Conservation (phyloP, 192 early-diverging fungal species). For the Gaertneriomyces sp. region DNA sequence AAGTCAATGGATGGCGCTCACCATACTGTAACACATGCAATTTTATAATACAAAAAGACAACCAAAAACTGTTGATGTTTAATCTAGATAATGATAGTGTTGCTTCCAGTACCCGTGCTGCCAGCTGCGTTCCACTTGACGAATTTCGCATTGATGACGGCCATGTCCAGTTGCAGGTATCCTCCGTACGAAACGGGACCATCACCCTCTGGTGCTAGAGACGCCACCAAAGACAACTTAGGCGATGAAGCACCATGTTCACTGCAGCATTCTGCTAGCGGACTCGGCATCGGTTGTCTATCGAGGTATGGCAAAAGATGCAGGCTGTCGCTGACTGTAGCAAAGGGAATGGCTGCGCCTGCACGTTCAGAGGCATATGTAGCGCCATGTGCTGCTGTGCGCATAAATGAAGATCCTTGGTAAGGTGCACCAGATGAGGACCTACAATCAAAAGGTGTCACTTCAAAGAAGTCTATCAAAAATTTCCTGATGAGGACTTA, state of each 20-base stretch:
- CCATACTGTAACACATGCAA: no score
- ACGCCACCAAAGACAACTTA: slow-evolving; percentile 20
- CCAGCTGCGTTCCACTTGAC: slow-evolving; percentile 29
- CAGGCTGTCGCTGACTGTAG: slow-evolving; percentile 12
- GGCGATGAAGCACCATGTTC: background rate
- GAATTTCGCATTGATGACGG: slow-evolving; percentile 61
- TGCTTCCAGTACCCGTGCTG: background rate
- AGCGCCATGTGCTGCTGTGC: slow-evolving; percentile 1
- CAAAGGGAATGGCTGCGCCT: slow-evolving; percentile 8
- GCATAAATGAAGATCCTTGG: no score
- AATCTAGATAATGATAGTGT: no score
- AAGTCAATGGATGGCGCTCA: no score
- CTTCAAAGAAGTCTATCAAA: no score
- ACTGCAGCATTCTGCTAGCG: background rate
- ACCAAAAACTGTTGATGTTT: no score
- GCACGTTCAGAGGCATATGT: slow-evolving; percentile 8
- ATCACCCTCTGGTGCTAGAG: slow-evolving; percentile 14
- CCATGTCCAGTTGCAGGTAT: slow-evolving; percentile 70
- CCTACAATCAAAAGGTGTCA: no score
- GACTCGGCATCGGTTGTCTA: background rate
- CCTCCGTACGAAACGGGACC: slow-evolving; percentile 19
- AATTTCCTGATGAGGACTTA: no score
- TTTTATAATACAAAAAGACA: no score
- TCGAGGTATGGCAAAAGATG: slow-evolving; percentile 13
- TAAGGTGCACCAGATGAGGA: no score